Base-by-base conservation (phyloP, 169 alveolate species). In the Plasmodium coatneyi region DNA sequence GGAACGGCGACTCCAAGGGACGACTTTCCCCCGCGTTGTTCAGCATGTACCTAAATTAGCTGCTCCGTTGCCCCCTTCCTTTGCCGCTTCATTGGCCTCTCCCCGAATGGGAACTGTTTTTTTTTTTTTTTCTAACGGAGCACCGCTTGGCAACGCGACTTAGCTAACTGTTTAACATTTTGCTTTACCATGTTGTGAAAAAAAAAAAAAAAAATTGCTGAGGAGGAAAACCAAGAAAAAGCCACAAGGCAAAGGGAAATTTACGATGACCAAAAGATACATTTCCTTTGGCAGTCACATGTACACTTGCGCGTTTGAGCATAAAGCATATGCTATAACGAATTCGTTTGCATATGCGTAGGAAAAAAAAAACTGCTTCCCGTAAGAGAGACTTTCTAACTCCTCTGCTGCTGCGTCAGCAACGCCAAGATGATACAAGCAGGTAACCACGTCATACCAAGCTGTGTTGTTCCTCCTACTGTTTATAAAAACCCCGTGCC, bases 401-500 rank as follows among this genome's bases (percentile, higher is more conserved):
- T 9, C 52, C 52, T 41, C 16, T 41, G 52, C 14, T 41, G 16
- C 52, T 41, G 52, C 52, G 52, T 41, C 52, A 41, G 14, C 52
- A 41, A 28, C 34, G 52, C 83, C 39, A 86, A 86, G 81, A 86
- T 86, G 93, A 74, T 86, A 56, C 93, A 86, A 86, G 74, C 93
- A 74, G 93, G 87, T 84, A 84, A 5, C 43, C 19, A 52, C 32
- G 25, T 25, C 22, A 12, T 54, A 32, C 41, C 30, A 2, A 54
- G 19, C 25, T 71, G 39, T 25, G 72, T 56, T 16, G 22, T 41
- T 41, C 3, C 52, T 41, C 3, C 52, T 9, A 41, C 52, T 7
- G 52, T 9, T 5, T 41, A 9, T 32, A 32, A 9, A 5, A 14
- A 0, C 10, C 54, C 2, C 25, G n/a, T 22, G 39, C 6, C 39